phyloP scores from a whole-genome alignment of 1,284 basidiomycete species.

The Ustilago curta region DNA sequence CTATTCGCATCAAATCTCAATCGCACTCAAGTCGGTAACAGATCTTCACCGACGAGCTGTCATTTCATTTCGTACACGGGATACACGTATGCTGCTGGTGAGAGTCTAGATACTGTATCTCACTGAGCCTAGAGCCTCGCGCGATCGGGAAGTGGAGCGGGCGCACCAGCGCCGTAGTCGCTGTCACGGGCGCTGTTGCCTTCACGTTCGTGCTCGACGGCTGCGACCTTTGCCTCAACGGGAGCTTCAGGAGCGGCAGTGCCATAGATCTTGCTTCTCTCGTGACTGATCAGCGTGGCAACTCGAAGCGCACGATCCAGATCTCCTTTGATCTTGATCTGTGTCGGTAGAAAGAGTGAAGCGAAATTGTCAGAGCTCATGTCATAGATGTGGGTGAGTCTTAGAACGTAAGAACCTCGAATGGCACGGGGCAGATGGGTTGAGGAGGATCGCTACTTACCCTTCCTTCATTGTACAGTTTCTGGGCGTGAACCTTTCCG shows the following conservation, averaged over 20 bases:
- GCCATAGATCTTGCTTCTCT: constrained; percentile 63
- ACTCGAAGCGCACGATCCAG: constrained; percentile 59
- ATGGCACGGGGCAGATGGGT: no score
- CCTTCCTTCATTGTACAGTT: constrained; percentile 57
- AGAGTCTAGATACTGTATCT: no score
- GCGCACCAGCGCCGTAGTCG: constrained; percentile 54
- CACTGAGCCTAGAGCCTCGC: constrained; percentile 28
- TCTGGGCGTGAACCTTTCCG: constrained; percentile 57
- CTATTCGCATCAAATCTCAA: no score
- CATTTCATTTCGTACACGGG: neutral
- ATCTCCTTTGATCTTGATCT: constrained; percentile 63
- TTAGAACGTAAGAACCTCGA: neutral
- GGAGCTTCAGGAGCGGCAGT: constrained; percentile 23
- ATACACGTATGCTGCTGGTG: neutral
- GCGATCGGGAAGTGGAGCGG: constrained; percentile 53
- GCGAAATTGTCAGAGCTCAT: neutral
- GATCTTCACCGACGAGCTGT: no score
- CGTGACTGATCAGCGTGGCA: constrained; percentile 56
- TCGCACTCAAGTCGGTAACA: no score
- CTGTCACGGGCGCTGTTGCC: constrained; percentile 20
- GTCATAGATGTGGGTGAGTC: no score
- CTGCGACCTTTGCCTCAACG: constrained; percentile 17
- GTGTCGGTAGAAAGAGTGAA: neutral
- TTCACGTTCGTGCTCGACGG: constrained; percentile 36
- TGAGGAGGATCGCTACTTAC: constrained; percentile 33